These are phyloP conservation scores for Prunus dulcis DNA, from an alignment of 306 rosid species.

Conservation along the genomic window DNA sequence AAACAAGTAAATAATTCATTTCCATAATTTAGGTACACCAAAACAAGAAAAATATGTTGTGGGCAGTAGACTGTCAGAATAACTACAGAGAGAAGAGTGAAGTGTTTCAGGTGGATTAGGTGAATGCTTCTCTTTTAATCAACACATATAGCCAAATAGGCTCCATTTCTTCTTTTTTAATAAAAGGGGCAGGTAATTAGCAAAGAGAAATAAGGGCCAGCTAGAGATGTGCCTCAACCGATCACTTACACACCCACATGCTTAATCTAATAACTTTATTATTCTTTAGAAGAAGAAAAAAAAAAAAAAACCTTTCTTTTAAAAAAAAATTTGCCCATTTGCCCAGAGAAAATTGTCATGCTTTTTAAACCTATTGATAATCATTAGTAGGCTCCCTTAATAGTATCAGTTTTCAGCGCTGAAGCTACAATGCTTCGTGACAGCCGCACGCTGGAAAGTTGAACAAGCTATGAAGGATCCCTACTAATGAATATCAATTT, in stretches of 20 bases:
- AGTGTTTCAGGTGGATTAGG: conserved; percentile 9
- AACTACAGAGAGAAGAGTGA: not conserved
- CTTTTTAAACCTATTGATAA: not conserved
- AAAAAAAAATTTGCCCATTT: not conserved
- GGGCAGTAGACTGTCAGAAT: not conserved
- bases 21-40: not conserved
- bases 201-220: not conserved
- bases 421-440: no score
- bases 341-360: not conserved
- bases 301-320: not conserved
- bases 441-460: no score
- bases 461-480: no score
- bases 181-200: not conserved
- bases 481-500: no score
- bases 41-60: not conserved
- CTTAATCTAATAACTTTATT: not conserved
- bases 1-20: not conserved
- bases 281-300: not conserved
- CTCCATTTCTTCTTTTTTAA: conserved; percentile 3
- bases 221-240: not conserved
- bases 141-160: not conserved
- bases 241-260: conserved; percentile 7
- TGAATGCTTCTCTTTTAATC: conserved; percentile 14
- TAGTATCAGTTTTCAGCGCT: no score
- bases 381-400: no score